phyloP scores from a whole-genome alignment of 495 filamentous ascomycete genomes.

The Jackrogersella multiformis region DNA sequence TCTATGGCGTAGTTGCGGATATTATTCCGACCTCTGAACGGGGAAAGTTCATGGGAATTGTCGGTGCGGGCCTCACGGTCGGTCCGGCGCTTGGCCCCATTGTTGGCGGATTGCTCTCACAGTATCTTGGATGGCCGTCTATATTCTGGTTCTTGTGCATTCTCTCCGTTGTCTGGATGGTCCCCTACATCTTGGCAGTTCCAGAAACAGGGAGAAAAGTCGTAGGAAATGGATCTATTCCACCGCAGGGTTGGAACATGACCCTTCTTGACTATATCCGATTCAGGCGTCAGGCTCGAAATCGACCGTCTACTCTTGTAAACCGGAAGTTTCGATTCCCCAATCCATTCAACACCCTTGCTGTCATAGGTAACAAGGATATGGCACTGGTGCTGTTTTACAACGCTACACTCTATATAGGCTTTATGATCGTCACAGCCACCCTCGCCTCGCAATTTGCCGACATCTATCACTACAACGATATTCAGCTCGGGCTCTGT shows the following conservation, averaged over 20 bases:
- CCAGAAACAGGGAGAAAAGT: constrained; percentile 77
- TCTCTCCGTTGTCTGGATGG: constrained; percentile 59
- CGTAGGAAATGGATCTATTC: constrained; percentile 74
- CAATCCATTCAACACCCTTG: constrained; percentile 74
- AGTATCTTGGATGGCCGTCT: constrained; percentile 73
- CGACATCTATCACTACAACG: constrained; percentile 69
- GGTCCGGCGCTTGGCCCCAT: constrained; percentile 68
- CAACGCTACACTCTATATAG: constrained; percentile 62
- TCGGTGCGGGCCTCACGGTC: constrained; percentile 60
- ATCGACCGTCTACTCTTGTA: constrained; percentile 39
- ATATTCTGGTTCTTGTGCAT: constrained; percentile 83
- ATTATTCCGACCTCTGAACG: constrained; percentile 66
- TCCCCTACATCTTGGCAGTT: constrained; percentile 62
- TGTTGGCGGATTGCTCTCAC: constrained; percentile 69
- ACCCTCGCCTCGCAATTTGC: constrained; percentile 69
- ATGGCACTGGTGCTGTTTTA: constrained; percentile 53
- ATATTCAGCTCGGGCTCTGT: constrained; percentile 73
- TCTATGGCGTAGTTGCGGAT: constrained; percentile 69
- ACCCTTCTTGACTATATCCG: constrained; percentile 55
- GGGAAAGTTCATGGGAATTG: constrained; percentile 67
- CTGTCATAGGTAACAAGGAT: constrained; percentile 74
- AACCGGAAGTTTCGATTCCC: constrained; percentile 68
- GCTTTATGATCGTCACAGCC: constrained; percentile 57
- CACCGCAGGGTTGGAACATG: constrained; percentile 64
- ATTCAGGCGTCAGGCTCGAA: constrained; percentile 44